Base-by-base conservation (phyloP, 2,329 filamentous ascomycete genomes). In the Penicillium sp. region DNA sequence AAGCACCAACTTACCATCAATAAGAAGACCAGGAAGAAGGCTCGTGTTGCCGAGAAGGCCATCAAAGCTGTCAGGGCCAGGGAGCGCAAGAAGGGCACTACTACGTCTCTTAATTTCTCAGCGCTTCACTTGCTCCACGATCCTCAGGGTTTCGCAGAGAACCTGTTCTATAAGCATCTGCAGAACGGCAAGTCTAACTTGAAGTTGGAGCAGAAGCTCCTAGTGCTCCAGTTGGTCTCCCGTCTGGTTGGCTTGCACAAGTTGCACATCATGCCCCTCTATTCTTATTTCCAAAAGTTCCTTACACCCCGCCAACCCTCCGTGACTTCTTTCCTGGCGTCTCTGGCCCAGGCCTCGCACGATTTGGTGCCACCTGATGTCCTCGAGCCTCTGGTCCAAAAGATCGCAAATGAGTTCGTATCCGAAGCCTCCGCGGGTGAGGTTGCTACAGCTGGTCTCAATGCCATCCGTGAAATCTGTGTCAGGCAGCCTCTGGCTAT, bases 351-450 rank as follows among this genome's bases (percentile, higher is more conserved):
- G 74, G 88, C 88, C 3, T 90, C 89, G 7, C 93, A 99, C 68
- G 87, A 85, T 56, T 79, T 95, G 31, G 91, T 99, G 0, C 93
- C 93, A 0, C 92, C 92, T 0, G 93, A 99, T 75, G 87, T 85
- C 0, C 77, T 99, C 10, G 91, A 97, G 68, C 92, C 93, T 0
- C 75, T 97, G 4, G 77, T 99, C 2, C 86, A 89, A 68, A 97
- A 96, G 74, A 97, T 99, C 62, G 92, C 93, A 28, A 96, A 97
- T 65, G 93, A 99, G 68, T 99, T 99, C 65, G 92, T 99, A 2
- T 95, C 90, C 0, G 93, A 99, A 73, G 93, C 89, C 1, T 84
- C 91, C 0, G 91, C 93, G 0, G 81, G 88, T 3, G 91, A 97
- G 70, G 92, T 99, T 27, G 89, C 89, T 0, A 86, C 91, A 3